Percentiles rank a stretch among this genome's conserved stretches.
phyloP scores from a whole-genome alignment of 257 asterid species.

The Solanum pinnatisectum region DNA sequence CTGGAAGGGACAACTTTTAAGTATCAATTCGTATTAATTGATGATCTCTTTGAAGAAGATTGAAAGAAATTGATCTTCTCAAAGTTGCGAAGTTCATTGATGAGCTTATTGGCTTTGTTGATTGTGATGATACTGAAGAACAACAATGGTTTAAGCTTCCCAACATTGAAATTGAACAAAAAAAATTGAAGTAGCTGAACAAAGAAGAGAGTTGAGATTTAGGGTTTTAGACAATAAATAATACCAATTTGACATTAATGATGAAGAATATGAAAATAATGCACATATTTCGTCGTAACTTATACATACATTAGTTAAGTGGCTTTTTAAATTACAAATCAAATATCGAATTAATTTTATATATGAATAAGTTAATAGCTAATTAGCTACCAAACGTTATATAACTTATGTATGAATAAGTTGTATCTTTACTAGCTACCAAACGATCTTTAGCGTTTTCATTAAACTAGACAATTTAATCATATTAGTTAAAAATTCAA shows the following conservation, averaged over 20 bases:
- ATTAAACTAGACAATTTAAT: no score
- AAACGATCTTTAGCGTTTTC: no score
- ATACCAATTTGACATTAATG: neutral
- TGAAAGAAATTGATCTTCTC: slow-evolving; percentile 8
- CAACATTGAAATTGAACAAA: neutral
- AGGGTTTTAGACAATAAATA: neutral
- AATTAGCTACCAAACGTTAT: no score
- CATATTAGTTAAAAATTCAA: no score
- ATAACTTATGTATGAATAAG: no score
- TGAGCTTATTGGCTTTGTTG: neutral
- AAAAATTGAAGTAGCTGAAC: neutral
- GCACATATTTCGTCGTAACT: no score
- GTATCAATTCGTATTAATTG: neutral
- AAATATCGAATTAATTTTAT: no score
- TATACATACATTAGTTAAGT: no score
- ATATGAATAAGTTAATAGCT: no score
- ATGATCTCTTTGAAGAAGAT: neutral
- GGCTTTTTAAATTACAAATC: no score
- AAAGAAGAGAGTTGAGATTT: slow-evolving; percentile 5
- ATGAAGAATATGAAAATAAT: neutral
- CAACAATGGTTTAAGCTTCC: neutral
- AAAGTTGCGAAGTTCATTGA: slow-evolving; percentile 21
- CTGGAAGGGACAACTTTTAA: neutral
- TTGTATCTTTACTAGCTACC: no score
- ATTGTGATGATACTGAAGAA: neutral